A percentile compares a stretch with the other conserved stretches of the same genome.
Evolutionary conservation across 2,329 filamentous ascomycete genomes (phyloP).

Genomic region (Trichoderma simmonsii): DNA sequence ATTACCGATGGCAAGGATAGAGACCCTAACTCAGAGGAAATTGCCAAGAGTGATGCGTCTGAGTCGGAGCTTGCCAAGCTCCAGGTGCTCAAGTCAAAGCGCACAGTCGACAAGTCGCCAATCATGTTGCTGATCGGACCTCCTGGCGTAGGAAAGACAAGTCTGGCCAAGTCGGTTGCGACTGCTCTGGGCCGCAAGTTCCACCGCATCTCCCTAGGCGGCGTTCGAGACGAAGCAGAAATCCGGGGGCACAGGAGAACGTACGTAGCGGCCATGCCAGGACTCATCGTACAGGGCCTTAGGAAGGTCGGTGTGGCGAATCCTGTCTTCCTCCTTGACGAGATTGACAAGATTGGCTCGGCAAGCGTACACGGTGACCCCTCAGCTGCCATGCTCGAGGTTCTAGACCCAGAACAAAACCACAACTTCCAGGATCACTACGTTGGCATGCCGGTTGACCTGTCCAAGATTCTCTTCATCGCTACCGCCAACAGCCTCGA

Average conservation of each 20-base stretch:
- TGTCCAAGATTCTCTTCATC: constrained; percentile 96
- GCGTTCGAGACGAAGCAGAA: constrained; percentile 93
- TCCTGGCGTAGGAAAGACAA: constrained; percentile 94
- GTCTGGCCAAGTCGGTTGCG: constrained; percentile 87
- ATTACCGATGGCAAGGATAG: constrained; percentile 26
- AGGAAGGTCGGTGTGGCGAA: constrained; percentile 96
- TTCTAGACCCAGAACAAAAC: constrained; percentile 96
- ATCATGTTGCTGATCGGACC: constrained; percentile 92
- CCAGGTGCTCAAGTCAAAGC: constrained; percentile 73
- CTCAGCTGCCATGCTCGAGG: constrained; percentile 95
- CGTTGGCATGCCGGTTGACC: constrained; percentile 88
- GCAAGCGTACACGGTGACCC: constrained; percentile 94
- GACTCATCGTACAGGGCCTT: constrained; percentile 85
- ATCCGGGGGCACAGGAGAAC: constrained; percentile 92
- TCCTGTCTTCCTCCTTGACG: constrained; percentile 91
- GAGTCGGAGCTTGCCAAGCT: constrained; percentile 57
- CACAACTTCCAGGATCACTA: constrained; percentile 94
- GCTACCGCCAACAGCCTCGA: constrained; percentile 94
- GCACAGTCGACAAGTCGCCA: constrained; percentile 90
- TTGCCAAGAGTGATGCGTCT: constrained; percentile 22
- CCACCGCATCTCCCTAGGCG: constrained; percentile 92
- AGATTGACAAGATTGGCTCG: constrained; percentile 94
- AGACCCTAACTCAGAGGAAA: constrained; percentile 20
- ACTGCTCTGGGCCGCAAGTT: constrained; percentile 92
- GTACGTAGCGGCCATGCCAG: constrained; percentile 98